These are phyloP conservation scores for Globisporangium heterothallicum DNA, from an alignment of 352 stramenopile genomes.

Conservation along the genomic window DNA sequence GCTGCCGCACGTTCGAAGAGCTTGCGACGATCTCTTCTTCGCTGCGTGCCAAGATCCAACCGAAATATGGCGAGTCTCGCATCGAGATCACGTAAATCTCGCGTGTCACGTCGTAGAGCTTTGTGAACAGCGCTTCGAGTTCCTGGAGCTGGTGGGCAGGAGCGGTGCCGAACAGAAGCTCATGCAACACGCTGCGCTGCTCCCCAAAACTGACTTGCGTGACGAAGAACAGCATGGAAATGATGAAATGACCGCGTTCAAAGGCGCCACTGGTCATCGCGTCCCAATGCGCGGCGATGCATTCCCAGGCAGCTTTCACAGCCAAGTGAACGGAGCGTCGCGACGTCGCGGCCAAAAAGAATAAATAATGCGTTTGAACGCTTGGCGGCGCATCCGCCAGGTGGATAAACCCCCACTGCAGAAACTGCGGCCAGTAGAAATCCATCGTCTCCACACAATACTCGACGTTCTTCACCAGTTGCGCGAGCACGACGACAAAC, in stretches of 20 bases:
- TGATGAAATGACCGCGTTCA: slow-evolving; percentile 38
- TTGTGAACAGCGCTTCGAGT: slow-evolving; percentile 29
- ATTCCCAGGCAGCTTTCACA: slow-evolving; percentile 59
- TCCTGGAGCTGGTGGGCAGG: slow-evolving; percentile 36
- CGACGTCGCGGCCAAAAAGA: slow-evolving; percentile 45
- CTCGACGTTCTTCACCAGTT: slow-evolving; percentile 55
- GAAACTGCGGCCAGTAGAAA: slow-evolving; percentile 67
- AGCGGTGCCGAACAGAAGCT: slow-evolving; percentile 38
- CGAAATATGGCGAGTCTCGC: slow-evolving; percentile 45
- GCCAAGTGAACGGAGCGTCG: slow-evolving; percentile 53
- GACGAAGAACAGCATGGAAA: slow-evolving; percentile 59
- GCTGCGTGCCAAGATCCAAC: slow-evolving; percentile 45
- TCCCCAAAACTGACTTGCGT: slow-evolving; percentile 58
- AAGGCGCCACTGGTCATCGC: slow-evolving; percentile 39
- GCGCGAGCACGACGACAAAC: slow-evolving; percentile 58
- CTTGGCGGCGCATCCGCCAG: slow-evolving; percentile 37
- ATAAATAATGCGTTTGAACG: slow-evolving; percentile 56
- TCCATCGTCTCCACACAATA: slow-evolving; percentile 48
- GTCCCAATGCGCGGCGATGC: slow-evolving; percentile 57
- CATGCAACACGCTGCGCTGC: slow-evolving; percentile 30
- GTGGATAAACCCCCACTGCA: slow-evolving; percentile 60
- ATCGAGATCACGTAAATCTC: slow-evolving; percentile 25
- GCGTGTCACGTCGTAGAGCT: slow-evolving; percentile 37
- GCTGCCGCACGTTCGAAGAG: slow-evolving; percentile 21
- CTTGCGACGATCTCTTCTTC: slow-evolving; percentile 41